phyloP scores from a whole-genome alignment of 1,284 basidiomycete genomes.

The Rhodotorula sp. region DNA sequence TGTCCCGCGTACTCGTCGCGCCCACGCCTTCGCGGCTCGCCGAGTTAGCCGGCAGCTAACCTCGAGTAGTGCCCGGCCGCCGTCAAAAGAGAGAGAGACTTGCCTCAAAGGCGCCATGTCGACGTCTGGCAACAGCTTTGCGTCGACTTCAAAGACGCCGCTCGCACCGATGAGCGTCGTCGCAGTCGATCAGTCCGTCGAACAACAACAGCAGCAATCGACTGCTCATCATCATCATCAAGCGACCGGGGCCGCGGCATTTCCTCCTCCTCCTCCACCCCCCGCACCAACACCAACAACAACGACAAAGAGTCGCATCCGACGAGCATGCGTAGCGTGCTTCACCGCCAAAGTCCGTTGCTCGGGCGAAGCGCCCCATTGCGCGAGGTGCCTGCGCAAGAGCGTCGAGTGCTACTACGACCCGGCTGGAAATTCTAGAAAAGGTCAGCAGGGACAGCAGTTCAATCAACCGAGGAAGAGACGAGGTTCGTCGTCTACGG shows the following conservation, averaged over 20 bases:
- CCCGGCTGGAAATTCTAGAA: constrained; percentile 1
- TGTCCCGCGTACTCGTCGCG: not conserved
- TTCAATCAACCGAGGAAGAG: not conserved
- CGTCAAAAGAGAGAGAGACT: too few species aligned
- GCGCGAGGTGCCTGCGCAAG: constrained; percentile 1
- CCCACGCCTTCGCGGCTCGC: too few species aligned
- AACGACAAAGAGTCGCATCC: not conserved
- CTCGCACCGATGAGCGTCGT: not conserved
- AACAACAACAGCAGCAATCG: not conserved
- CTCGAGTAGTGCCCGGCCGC: too few species aligned
- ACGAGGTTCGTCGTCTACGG: not conserved
- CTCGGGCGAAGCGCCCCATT: constrained; percentile 6
- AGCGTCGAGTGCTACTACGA: constrained; percentile 1
- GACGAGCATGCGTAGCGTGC: constrained; percentile 9
- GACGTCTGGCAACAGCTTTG: not conserved
- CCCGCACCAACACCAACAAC: too few species aligned
- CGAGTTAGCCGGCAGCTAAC: not conserved
- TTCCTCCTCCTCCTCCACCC: too few species aligned
- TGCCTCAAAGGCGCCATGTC: too few species aligned
- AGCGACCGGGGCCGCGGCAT: not conserved
- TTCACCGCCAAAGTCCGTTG: constrained; percentile 15
- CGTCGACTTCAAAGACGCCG: not conserved
- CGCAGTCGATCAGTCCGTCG: not conserved
- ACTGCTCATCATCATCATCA: too few species aligned
- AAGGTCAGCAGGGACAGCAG: not conserved